Evolutionary conservation across 257 asterid genomes (phyloP).

Genomic region (Lycium ferocissimum): DNA sequence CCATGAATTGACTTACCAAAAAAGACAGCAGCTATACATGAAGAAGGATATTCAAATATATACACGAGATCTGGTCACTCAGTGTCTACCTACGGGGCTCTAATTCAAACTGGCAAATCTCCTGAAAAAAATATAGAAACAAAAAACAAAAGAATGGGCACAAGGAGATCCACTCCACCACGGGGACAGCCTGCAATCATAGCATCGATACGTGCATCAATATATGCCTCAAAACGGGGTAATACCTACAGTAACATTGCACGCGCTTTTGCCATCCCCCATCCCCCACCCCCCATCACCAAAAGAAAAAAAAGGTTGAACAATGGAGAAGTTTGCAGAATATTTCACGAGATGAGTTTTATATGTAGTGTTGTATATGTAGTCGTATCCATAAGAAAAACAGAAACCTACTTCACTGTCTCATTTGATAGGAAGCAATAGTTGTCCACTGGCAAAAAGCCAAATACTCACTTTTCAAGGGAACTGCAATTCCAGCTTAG

Average conservation of each 20-base stretch:
- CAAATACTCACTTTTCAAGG: not conserved
- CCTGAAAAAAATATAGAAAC: constrained; percentile 51
- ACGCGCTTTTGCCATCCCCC: no score
- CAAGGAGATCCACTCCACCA: constrained; percentile 47
- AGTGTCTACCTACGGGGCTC: constrained; percentile 29
- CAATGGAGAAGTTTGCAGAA: not conserved
- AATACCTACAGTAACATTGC: not conserved
- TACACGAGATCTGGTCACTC: constrained; percentile 9
- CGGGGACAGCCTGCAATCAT: constrained; percentile 52
- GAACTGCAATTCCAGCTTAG: not conserved
- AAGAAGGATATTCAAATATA: constrained; percentile 23
- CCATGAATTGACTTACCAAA: not conserved
- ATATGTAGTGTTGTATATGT: not conserved
- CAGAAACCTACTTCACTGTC: constrained; percentile 1
- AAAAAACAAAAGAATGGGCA: constrained; percentile 69
- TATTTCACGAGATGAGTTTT: not conserved
- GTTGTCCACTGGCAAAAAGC: not conserved
- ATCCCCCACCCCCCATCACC: not conserved
- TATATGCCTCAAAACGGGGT: constrained; percentile 4
- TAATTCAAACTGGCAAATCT: constrained; percentile 44
- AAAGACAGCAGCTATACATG: not conserved
- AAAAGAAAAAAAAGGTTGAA: not conserved
- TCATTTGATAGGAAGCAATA: not conserved
- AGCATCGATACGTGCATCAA: constrained; percentile 33
- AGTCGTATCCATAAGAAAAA: not conserved